phyloP scores from a whole-genome alignment of 495 filamentous ascomycete genomes.

The Zalerion maritima region DNA sequence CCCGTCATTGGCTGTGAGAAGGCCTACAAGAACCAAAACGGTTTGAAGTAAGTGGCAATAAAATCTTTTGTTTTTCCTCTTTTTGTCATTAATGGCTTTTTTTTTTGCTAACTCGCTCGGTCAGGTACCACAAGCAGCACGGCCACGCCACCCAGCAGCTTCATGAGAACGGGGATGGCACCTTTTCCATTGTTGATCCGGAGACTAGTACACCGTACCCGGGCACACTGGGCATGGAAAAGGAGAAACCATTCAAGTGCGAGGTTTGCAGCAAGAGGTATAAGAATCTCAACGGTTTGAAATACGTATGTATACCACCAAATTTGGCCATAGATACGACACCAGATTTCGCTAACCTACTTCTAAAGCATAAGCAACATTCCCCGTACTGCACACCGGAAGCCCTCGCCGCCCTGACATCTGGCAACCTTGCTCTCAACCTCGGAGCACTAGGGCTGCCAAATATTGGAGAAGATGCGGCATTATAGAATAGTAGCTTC shows the following conservation, averaged over 20 bases:
- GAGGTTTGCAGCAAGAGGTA: slow-evolving; percentile 95
- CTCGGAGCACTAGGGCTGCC: slow-evolving; percentile 21
- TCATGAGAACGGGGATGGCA: slow-evolving; percentile 89
- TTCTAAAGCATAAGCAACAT: slow-evolving; percentile 56
- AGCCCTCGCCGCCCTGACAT: slow-evolving; percentile 19
- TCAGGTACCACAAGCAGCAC: slow-evolving; percentile 62
- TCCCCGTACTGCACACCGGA: slow-evolving; percentile 55
- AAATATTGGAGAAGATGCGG: slow-evolving; percentile 33
- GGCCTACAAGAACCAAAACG: slow-evolving; percentile 99
- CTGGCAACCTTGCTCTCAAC: slow-evolving; percentile 17
- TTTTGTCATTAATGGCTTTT: slow-evolving; percentile 3
- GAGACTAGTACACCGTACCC: slow-evolving; percentile 88
- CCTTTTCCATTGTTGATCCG: slow-evolving; percentile 95
- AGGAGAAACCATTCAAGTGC: slow-evolving; percentile 96
- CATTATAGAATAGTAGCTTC: slow-evolving; percentile 20
- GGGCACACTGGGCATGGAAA: slow-evolving; percentile 96
- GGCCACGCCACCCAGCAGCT: slow-evolving; percentile 93
- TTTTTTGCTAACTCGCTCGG: slow-evolving; percentile 20
- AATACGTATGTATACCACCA: slow-evolving; percentile 46
- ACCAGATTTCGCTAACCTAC: slow-evolving; percentile 9
- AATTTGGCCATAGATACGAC: neutral
- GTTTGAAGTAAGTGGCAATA: slow-evolving; percentile 57
- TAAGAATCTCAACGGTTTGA: slow-evolving; percentile 95
- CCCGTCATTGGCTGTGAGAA: slow-evolving; percentile 98
- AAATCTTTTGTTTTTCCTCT: slow-evolving; percentile 4